Evolutionary conservation across 2,329 filamentous ascomycete species (phyloP).

Genomic region (Tolypocladium tundrense): DNA sequence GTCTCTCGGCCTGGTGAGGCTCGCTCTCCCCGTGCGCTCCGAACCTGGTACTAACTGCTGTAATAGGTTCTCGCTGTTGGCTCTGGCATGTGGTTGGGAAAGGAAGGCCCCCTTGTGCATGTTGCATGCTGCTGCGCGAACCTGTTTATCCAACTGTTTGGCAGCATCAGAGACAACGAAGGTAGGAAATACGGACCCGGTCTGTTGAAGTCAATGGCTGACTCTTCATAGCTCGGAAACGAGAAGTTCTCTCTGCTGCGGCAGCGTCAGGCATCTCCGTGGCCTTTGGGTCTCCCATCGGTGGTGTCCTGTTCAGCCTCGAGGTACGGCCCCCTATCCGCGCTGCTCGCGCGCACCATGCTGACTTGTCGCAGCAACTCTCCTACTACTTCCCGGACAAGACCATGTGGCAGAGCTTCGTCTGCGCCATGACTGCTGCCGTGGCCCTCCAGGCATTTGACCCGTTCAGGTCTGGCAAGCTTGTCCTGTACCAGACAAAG

Average conservation of each 20-base stretch:
- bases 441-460: slow-evolving; percentile 88
- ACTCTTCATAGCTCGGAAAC: slow-evolving; percentile 60
- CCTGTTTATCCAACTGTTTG: slow-evolving; percentile 82
- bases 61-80: slow-evolving; percentile 74
- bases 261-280: slow-evolving; percentile 89
- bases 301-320: slow-evolving; percentile 90
- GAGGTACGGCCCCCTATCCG: slow-evolving; percentile 42
- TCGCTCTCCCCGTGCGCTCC: not conserved
- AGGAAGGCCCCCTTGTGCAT: slow-evolving; percentile 91
- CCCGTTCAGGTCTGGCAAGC: slow-evolving; percentile 88
- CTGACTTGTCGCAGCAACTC: slow-evolving; percentile 50
- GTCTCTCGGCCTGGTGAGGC: slow-evolving; percentile 68
- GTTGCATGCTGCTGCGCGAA: slow-evolving; percentile 96
- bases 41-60: slow-evolving; percentile 1
- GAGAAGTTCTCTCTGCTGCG: slow-evolving; percentile 85
- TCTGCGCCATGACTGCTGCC: slow-evolving; percentile 97
- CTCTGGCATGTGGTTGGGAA: slow-evolving; percentile 92
- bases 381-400: slow-evolving; percentile 98
- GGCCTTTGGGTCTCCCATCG: slow-evolving; percentile 87
- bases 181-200: slow-evolving; percentile 33
- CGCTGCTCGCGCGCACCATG: too few relatives aligned
- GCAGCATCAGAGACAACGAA: slow-evolving; percentile 74
- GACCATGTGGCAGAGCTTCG: slow-evolving; percentile 99
- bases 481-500: slow-evolving; percentile 91
- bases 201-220: not conserved